Conservation (phyloP, 2,329 filamentous ascomycete species). For the Paraphoma sp. region DNA sequence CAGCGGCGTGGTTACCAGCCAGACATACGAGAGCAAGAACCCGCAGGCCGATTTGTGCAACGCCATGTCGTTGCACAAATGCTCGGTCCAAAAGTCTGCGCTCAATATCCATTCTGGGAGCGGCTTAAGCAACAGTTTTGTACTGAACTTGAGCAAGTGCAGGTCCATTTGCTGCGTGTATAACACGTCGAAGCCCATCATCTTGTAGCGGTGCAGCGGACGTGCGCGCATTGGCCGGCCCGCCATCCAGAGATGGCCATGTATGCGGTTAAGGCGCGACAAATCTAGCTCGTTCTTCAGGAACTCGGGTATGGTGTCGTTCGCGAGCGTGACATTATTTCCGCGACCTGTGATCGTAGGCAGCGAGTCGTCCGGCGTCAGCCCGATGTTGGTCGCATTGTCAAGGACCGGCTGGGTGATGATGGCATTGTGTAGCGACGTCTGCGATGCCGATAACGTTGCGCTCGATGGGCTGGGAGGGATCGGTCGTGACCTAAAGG, state of each 20-base stretch:
- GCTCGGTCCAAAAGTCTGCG: slow-evolving; percentile 37
- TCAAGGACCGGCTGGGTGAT: slow-evolving; percentile 28
- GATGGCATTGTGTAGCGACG: slow-evolving; percentile 11
- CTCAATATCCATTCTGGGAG: slow-evolving; percentile 41
- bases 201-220: slow-evolving; percentile 44
- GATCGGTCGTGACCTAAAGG: slow-evolving; percentile 31
- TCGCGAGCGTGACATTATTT: slow-evolving; percentile 27
- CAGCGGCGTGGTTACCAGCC: slow-evolving; percentile 41
- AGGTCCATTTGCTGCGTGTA: slow-evolving; percentile 46
- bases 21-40: slow-evolving; percentile 44
- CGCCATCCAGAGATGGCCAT: slow-evolving; percentile 45
- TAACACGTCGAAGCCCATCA: slow-evolving; percentile 40
- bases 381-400: slow-evolving; percentile 19
- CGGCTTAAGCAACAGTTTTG: slow-evolving; percentile 40
- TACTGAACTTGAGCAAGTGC: slow-evolving; percentile 44
- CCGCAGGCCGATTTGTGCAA: slow-evolving; percentile 38
- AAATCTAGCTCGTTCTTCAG: slow-evolving; percentile 39
- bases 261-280: slow-evolving; percentile 39
- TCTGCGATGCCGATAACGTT: slow-evolving; percentile 11
- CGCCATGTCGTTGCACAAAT: slow-evolving; percentile 26
- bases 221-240: slow-evolving; percentile 45
- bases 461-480: slow-evolving; percentile 19
- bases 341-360: slow-evolving; percentile 38
- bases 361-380: slow-evolving; percentile 38
- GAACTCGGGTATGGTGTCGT: slow-evolving; percentile 34